Evolutionary conservation across 129 eudicot genomes (phyloP), one percentile per base, ranked within the genome.

Genomic region (Sambucus nigra): DNA sequence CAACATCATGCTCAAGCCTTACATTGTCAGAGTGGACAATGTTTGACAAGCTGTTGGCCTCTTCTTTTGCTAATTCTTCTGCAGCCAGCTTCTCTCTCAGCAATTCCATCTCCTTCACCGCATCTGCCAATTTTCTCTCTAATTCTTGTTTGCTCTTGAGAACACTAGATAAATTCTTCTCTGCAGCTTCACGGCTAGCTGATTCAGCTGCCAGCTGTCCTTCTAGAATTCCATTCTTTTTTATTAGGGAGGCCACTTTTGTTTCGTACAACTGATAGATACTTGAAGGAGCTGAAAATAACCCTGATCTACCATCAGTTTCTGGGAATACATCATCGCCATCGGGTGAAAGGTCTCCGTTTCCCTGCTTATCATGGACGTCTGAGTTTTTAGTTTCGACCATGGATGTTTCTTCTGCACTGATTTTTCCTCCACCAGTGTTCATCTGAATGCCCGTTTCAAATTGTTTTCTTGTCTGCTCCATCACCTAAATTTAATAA

Each of bases 1-100:
- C 98, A 51, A 89, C 98, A 35, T 89, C 98, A 56, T 89, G 98
- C 69, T 85, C 98, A 44, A 89, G 94, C 67, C 94, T 72, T 14
- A 84, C 88, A 66, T 89, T 88, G 62, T 89, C 98, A 6, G 98
- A 81, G 51, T 89, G 98, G 14, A 85, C 95, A 57, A 85, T 89
- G 46, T 79, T 89, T 42, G 98, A 85, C 50, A 89, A 65, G 66
- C 83, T 85, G 63, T 81, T 84, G 20, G 93, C 79, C 71, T 89
- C 98, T 58, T 89, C 98, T 65, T 89, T 95, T 15, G 98, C 95
- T 66, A 81, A 58, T 63, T 89, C 98, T 18, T 84, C 66, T 41
- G 80, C 68, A 14, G 76, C 76, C 42, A 89, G 53, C 65, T 84
- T 89, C 71, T 85, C 95, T 66, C 79, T 79, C 72, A 89, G 74